A percentile compares a stretch with the other conserved stretches of the same genome.
These are phyloP conservation scores for Verticillium nubilum DNA, from an alignment of 2,329 filamentous ascomycete species.

Conservation along the genomic window DNA sequence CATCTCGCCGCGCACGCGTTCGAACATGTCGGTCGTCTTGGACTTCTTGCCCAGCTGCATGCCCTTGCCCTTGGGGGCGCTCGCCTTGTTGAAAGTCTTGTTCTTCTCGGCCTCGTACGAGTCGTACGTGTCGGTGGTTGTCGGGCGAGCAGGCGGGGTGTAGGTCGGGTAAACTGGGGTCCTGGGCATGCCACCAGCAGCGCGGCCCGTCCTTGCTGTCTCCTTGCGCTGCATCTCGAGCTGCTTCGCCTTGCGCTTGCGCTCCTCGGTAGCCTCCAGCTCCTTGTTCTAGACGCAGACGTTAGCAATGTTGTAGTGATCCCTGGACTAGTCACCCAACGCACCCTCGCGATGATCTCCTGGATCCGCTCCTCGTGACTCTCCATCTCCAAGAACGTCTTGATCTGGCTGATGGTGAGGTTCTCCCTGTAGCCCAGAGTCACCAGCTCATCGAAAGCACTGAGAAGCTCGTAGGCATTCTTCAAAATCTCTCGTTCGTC, in stretches of 20 bases:
- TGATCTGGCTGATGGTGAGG: conserved; percentile 92
- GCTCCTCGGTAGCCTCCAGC: conserved; percentile 93
- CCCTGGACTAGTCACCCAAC: conserved; percentile 16
- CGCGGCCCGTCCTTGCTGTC: conserved; percentile 69
- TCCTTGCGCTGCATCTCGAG: conserved; percentile 99
- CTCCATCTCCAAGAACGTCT: conserved; percentile 99
- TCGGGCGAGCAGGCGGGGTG: conserved; percentile 70
- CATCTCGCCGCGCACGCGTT: conserved; percentile 86
- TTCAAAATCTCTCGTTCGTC: conserved; percentile 93
- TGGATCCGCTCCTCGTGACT: conserved; percentile 98
- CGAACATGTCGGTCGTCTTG: conserved; percentile 95
- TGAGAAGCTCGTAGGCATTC: conserved; percentile 93
- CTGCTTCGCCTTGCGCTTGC: conserved; percentile 97
- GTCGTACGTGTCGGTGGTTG: conserved; percentile 78
- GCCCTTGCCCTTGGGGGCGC: conserved; percentile 80
- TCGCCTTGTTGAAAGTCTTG: conserved; percentile 70
- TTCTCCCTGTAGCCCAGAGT: conserved; percentile 96
- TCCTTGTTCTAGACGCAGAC: conserved; percentile 75
- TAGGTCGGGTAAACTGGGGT: conserved; percentile 85
- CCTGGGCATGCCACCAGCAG: conserved; percentile 52
- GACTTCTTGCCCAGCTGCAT: conserved; percentile 99
- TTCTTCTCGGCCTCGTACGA: conserved; percentile 97
- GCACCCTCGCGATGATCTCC: conserved; percentile 88
- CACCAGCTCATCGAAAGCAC: conserved; percentile 95
- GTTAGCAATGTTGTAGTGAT: conserved; percentile 5